These are phyloP conservation scores for Saccharum spontaneum DNA, from an alignment of 176 grass and related monocot genomes.

Conservation along the genomic window DNA sequence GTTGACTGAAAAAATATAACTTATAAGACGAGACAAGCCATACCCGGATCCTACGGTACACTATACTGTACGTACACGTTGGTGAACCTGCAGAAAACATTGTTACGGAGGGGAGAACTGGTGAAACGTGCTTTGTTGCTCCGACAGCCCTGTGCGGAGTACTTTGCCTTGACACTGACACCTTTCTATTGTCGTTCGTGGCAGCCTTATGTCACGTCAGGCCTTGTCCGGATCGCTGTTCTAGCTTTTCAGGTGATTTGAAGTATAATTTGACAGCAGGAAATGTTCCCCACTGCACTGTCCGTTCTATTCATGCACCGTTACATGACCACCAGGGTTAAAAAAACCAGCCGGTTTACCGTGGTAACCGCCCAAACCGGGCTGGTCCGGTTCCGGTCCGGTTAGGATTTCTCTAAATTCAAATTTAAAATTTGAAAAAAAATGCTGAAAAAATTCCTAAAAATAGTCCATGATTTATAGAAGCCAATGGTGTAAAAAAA, in stretches of 20 bases:
- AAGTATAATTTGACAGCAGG: background rate
- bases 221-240: conserved; percentile 14
- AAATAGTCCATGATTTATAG: too few relatives aligned
- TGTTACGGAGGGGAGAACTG: background rate
- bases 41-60: conserved; percentile 27
- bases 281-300: background rate
- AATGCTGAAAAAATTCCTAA: too few relatives aligned
- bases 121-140: background rate
- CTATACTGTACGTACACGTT: background rate
- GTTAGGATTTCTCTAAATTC: too few relatives aligned
- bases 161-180: conserved; percentile 21
- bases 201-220: conserved; percentile 25
- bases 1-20: too few relatives aligned
- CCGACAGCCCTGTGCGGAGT: background rate
- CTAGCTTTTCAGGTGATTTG: conserved; percentile 26
- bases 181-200: background rate
- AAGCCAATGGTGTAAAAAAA: too few relatives aligned
- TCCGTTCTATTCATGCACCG: background rate
- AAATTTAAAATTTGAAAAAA: too few relatives aligned
- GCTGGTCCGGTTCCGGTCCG: too few relatives aligned
- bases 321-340: background rate
- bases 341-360: too few relatives aligned
- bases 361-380: too few relatives aligned
- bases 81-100: background rate
- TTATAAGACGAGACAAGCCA: too few relatives aligned